Percentiles rank a stretch among this genome's conserved stretches.
These are phyloP conservation scores for Colletotrichum falcatum DNA, from an alignment of 2,329 filamentous ascomycete genomes.

Conservation along the genomic window DNA sequence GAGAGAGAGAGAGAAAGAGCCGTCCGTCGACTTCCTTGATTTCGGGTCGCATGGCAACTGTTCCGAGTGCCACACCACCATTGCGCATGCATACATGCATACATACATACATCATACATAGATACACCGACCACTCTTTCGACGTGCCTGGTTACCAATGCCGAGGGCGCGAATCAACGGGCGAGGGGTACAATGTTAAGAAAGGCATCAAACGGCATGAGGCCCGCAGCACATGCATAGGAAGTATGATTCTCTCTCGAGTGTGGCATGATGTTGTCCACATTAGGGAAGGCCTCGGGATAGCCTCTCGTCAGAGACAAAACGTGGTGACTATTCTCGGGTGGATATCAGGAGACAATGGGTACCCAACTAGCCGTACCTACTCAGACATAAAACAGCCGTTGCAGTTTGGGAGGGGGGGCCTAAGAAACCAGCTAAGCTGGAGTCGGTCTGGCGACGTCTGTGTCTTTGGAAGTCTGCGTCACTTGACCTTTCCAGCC, in stretches of 20 bases:
- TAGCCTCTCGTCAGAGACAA: constrained; percentile 23
- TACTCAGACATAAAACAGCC: not conserved
- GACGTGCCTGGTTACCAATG: constrained; percentile 16
- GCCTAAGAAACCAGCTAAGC: not conserved
- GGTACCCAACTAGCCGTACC: too few relatives aligned
- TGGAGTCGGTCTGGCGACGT: not conserved
- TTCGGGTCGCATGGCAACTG: constrained; percentile 32
- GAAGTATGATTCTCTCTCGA: not conserved
- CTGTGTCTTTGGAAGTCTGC: not conserved
- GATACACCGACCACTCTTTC: too few relatives aligned
- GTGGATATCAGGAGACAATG: not conserved
- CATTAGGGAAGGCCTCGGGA: not conserved
- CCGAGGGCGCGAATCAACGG: not conserved
- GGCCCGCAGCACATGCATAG: constrained; percentile 5
- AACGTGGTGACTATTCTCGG: constrained; percentile 31
- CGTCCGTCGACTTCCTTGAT: constrained; percentile 29
- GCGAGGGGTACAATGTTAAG: not conserved
- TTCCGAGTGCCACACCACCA: constrained; percentile 16
- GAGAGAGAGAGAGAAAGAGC: too few relatives aligned
- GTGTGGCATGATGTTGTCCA: not conserved
- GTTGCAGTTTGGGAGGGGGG: not conserved
- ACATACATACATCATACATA: too few relatives aligned
- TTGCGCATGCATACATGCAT: not conserved
- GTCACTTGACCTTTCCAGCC: constrained; percentile 16
- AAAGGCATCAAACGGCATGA: constrained; percentile 3